Base-by-base conservation (phyloP, 2,329 filamentous ascomycete genomes). In the Nemania abortiva region DNA sequence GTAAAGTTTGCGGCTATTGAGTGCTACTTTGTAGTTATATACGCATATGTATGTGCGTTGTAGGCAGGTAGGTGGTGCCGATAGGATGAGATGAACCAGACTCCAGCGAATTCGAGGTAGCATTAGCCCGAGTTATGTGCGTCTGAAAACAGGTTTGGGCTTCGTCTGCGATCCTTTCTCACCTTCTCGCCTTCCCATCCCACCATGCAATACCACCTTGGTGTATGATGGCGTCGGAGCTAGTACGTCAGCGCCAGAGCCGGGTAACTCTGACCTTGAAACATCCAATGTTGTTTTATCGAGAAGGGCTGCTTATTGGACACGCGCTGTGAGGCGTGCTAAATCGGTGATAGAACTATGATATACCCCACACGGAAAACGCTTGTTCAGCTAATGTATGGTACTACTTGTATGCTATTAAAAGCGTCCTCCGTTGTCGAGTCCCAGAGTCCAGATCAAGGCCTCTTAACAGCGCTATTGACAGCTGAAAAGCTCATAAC, bases 191-290 rank as follows among this genome's bases (percentile, higher is more conserved):
- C 49, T 59, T 47, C 10, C 2, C 47, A 59, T 67, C 53, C 27
- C 31, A 66, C 65, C n/a, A 57, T 66, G 65, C 58, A 29, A 58
- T 67, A 54, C 9, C 47, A 67, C 65, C 20, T 29, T 52, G 31
- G n/a, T 65, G 52, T 42, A 37, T 49, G 29, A 20, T 31, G 24
- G 64, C 34, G 47, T 29, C 22, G 22, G 6, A 18, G 24, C 37
- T n/a, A 37, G 34, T 27, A 66, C 49, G 37, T 59, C 65, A 63
- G 59, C 59, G 45, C 47, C 54, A 50, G 20, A 47, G 22, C 47
- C 39, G n/a, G 20, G 50, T 22, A 6, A 39, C 45, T 15, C 47
- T 49, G 45, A 49, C 18, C 49, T 42, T 45, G 53, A 63, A 66
- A 58, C 53, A 57, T 53, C 20, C 4, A 18, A 63, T 42, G 54